These are phyloP conservation scores for Sporodiniella umbellata DNA, from an alignment of 371 early-diverging fungal genomes.

Conservation along the genomic window DNA sequence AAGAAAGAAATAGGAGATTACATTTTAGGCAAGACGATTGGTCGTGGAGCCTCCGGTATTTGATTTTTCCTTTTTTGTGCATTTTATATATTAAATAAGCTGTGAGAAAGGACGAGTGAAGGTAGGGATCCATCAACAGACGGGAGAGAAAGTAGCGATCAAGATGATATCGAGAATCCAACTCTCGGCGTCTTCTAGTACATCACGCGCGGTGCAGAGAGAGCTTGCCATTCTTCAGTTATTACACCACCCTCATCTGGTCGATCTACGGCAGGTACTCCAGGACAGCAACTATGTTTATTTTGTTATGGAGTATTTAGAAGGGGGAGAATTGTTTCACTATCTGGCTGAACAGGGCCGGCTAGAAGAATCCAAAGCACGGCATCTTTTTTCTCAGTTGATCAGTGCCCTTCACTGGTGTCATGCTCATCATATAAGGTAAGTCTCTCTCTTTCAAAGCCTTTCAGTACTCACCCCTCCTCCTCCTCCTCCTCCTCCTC, in stretches of 20 bases:
- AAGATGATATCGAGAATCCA: slow-evolving; percentile 79
- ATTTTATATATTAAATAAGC: not conserved
- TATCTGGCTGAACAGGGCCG: slow-evolving; percentile 82
- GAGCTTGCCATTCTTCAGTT: slow-evolving; percentile 90
- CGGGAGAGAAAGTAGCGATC: slow-evolving; percentile 78
- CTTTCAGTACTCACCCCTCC: too few species aligned
- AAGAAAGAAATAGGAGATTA: slow-evolving; percentile 64
- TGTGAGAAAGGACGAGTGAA: slow-evolving; percentile 66
- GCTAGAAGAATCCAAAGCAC: slow-evolving; percentile 82
- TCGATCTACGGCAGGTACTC: slow-evolving; percentile 83
- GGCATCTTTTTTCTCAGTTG: slow-evolving; percentile 89
- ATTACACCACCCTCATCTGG: slow-evolving; percentile 86
- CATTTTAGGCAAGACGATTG: slow-evolving; percentile 71
- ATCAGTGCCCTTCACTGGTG: slow-evolving; percentile 89
- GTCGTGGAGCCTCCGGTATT: slow-evolving; percentile 77
- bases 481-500: too few species aligned
- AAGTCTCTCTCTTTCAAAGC: too few species aligned
- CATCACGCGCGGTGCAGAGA: slow-evolving; percentile 77
- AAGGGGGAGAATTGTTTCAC: slow-evolving; percentile 95
- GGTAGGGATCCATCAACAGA: slow-evolving; percentile 69
- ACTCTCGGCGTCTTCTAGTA: slow-evolving; percentile 46
- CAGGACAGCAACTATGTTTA: slow-evolving; percentile 67
- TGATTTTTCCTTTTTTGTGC: not conserved
- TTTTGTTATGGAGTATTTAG: slow-evolving; percentile 93
- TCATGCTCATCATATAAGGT: slow-evolving; percentile 85